Conservation (phyloP, 495 filamentous ascomycete genomes). For the Ramalina intermedia region DNA sequence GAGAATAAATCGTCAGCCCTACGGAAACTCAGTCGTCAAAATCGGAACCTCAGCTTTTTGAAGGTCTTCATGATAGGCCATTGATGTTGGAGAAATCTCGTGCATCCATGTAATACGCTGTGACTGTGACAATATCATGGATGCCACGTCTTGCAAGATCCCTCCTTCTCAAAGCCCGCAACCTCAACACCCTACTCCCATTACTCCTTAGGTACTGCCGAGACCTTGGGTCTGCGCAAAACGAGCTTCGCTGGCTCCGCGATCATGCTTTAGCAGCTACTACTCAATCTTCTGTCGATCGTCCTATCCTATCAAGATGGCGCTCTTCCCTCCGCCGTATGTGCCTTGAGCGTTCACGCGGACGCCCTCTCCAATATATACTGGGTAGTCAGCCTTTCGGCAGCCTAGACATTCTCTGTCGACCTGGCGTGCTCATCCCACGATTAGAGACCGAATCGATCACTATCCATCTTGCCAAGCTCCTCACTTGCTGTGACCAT, state of each 20-base stretch:
- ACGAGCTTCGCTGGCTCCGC: constrained; percentile 78
- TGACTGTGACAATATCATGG: not conserved
- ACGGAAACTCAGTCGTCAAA: too few species aligned
- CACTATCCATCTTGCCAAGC: too few species aligned
- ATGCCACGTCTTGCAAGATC: constrained; percentile 67
- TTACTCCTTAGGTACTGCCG: constrained; percentile 57
- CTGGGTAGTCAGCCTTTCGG: constrained; percentile 84
- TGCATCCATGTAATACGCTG: too few species aligned
- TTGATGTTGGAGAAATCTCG: too few species aligned
- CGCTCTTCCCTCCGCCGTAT: constrained; percentile 28
- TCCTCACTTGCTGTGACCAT: too few species aligned
- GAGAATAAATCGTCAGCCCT: too few species aligned
- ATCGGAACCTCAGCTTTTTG: too few species aligned
- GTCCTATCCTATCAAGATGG: constrained; percentile 10
- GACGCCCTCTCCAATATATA: constrained; percentile 77
- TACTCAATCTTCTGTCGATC: not conserved
- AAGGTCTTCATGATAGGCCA: too few species aligned
- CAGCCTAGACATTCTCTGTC: constrained; percentile 60
- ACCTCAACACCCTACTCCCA: constrained; percentile 44
- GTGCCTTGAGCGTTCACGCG: constrained; percentile 43
- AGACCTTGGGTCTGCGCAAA: constrained; percentile 46
- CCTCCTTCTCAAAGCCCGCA: constrained; percentile 41
- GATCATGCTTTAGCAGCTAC: constrained; percentile 36
- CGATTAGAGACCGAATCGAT: constrained; percentile 64
- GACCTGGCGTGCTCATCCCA: constrained; percentile 69